phyloP scores from a whole-genome alignment of 2,329 filamentous ascomycete species.

The Blastomyces parvus region DNA sequence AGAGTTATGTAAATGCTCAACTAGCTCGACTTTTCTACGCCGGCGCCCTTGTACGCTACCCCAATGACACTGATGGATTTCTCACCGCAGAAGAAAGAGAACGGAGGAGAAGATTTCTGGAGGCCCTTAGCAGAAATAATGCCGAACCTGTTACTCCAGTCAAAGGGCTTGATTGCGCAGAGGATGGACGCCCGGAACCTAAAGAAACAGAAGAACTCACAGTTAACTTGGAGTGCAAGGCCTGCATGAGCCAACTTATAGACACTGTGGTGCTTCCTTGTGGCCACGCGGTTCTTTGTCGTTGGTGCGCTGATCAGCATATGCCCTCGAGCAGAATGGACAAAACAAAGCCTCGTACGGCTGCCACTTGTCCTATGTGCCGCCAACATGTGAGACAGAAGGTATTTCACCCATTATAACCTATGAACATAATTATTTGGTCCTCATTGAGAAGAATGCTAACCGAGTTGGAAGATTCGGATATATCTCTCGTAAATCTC shows the following conservation, averaged over 20 bases:
- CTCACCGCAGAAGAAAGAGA: background rate
- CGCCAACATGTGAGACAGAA: slow-evolving; percentile 22
- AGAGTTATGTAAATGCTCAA: background rate
- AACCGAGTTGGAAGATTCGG: slow-evolving; percentile 7
- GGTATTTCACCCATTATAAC: slow-evolving; percentile 16
- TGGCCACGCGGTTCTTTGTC: slow-evolving; percentile 47
- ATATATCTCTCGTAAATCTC: slow-evolving; percentile 8
- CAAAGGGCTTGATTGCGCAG: background rate
- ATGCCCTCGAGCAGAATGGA: slow-evolving; percentile 37
- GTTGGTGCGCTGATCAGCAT: slow-evolving; percentile 46
- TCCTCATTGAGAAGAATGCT: background rate
- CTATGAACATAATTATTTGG: background rate
- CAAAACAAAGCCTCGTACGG: slow-evolving; percentile 15
- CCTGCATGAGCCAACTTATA: slow-evolving; percentile 45
- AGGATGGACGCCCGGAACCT: slow-evolving; percentile 21
- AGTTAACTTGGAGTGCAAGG: slow-evolving; percentile 43
- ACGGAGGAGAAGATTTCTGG: background rate
- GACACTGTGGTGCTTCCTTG: slow-evolving; percentile 46
- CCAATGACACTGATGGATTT: background rate
- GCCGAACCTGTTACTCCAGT: background rate
- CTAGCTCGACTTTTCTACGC: background rate
- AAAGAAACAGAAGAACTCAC: slow-evolving; percentile 42
- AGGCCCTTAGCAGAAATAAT: background rate
- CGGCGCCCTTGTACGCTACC: background rate
- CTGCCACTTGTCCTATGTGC: slow-evolving; percentile 24